Conservation (phyloP, 2,329 filamentous ascomycete species). For the Colletotrichum paranaense region DNA sequence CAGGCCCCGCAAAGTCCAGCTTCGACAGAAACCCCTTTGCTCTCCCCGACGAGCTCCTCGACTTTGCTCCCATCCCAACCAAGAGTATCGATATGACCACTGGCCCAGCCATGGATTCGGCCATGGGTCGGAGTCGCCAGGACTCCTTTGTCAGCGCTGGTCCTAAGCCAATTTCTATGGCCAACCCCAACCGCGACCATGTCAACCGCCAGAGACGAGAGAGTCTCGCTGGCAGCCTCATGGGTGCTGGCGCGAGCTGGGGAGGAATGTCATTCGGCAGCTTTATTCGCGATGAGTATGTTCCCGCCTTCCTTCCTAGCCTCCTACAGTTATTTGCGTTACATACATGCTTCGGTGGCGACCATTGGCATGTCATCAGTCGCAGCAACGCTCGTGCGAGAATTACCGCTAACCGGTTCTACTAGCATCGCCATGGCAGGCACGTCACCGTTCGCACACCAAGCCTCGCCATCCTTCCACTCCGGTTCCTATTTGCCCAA, state of each 20-base stretch:
- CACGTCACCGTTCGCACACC: conserved; percentile 88
- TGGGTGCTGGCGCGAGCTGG: conserved; percentile 90
- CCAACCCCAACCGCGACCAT: conserved; percentile 71
- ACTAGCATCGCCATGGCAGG: conserved; percentile 92
- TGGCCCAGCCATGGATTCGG: conserved; percentile 67
- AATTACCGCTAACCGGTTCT: conserved; percentile 12
- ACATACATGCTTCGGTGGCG: conserved; percentile 3
- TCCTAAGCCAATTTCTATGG: conserved; percentile 75
- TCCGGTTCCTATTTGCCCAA: conserved; percentile 97
- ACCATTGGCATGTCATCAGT: background rate
- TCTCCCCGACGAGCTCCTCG: conserved; percentile 41
- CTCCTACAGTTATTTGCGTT: background rate
- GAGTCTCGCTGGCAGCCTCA: conserved; percentile 72
- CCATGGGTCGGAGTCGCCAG: conserved; percentile 68
- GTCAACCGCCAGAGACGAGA: conserved; percentile 69
- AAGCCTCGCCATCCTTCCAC: conserved; percentile 92
- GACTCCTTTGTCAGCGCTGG: conserved; percentile 75
- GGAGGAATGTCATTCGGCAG: conserved; percentile 95
- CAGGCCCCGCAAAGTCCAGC: conserved; percentile 40
- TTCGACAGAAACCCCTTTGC: conserved; percentile 40
- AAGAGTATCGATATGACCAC: conserved; percentile 65
- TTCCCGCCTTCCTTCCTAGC: conserved; percentile 37
- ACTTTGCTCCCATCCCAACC: conserved; percentile 40
- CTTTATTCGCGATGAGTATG: conserved; percentile 98
- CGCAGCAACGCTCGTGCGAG: background rate